Evolutionary conservation across 2,329 filamentous ascomycete genomes (phyloP).

Genomic region (Sporothrix schenckii): DNA sequence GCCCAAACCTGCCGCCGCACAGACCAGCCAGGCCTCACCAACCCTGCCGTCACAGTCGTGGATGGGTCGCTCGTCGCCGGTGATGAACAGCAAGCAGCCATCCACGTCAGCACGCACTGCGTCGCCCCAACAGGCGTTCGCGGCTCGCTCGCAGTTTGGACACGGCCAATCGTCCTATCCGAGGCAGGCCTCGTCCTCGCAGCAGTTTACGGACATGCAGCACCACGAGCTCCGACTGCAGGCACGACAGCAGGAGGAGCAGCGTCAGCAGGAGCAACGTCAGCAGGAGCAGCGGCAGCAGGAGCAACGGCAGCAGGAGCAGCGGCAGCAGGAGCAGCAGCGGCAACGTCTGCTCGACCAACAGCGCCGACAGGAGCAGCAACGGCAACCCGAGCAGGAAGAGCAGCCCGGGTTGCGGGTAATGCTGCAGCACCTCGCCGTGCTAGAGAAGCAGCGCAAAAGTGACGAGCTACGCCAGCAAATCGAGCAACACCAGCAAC

Average conservation of each 20-base stretch:
- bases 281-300: neutral
- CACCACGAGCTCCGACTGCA: slow-evolving; percentile 4
- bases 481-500: slow-evolving; percentile 3
- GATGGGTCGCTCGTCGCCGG: slow-evolving; percentile 1
- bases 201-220: neutral
- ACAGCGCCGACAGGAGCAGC: slow-evolving; percentile 14
- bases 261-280: slow-evolving; percentile 15
- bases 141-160: neutral
- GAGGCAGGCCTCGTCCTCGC: slow-evolving; percentile 1
- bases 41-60: neutral
- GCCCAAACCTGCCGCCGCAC: neutral
- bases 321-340: slow-evolving; percentile 21
- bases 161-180: neutral
- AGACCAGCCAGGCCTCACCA: neutral
- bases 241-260: neutral
- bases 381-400: neutral
- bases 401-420: neutral
- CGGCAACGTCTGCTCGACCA: neutral
- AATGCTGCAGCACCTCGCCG: neutral
- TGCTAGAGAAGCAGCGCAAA: neutral
- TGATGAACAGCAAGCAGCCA: neutral
- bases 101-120: neutral
- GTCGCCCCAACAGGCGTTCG: slow-evolving; percentile 12
- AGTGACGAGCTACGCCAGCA: neutral
- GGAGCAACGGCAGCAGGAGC: slow-evolving; percentile 19